Evolutionary conservation across 768 basidiomycete species (phyloP), one percentile per base, ranked within the genome.

Genomic region (Boletus coccyginus): DNA sequence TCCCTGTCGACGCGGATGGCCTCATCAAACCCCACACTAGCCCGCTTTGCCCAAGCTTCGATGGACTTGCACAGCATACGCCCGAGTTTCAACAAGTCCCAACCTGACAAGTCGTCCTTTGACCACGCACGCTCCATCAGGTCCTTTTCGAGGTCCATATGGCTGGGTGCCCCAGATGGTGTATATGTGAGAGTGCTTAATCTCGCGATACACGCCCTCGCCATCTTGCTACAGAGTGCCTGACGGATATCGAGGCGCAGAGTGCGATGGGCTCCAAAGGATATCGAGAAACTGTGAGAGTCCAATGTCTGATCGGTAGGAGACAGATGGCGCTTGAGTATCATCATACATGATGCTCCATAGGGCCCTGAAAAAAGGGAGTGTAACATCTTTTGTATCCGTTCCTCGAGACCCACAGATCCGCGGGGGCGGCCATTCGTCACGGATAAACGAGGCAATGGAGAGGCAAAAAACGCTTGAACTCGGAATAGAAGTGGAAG

Each of bases 41-140:
- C 57, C 38, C 63, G 64, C 27, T 67, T 68, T 27, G 88, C 77
- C 90, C 90, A 91, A 11, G 78, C 78, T 44, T 77, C 75, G 2
- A 85, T 75, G 21, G 85, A 82, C 31, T 75, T 77, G 35, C 78
- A 77, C 17, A 90, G 64, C 44, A 81, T 72, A 43, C 75, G 75
- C 1, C 85, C 84, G 12, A 89, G 74, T 29, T 81, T 74, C 5
- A 77, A 77, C 13, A 87, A 78, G 51, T 88, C 87, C 84, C 89
- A 90, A 4, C 83, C 83, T 33, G 79, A 81, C 31, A 76, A 70
- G 24, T 88, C 87, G 42, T 88, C 82, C 63, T 83, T 85, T 1
- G 86, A 78, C 87, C 87, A 90, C 0, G 87, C 88, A 3, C 81
- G 78, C 62, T 89, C 87, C 80, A 90, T 80, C 56, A 89, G 67